These are phyloP conservation scores for Coix lacrymajobi DNA, from an alignment of 176 grass and related monocot species.

Conservation along the genomic window DNA sequence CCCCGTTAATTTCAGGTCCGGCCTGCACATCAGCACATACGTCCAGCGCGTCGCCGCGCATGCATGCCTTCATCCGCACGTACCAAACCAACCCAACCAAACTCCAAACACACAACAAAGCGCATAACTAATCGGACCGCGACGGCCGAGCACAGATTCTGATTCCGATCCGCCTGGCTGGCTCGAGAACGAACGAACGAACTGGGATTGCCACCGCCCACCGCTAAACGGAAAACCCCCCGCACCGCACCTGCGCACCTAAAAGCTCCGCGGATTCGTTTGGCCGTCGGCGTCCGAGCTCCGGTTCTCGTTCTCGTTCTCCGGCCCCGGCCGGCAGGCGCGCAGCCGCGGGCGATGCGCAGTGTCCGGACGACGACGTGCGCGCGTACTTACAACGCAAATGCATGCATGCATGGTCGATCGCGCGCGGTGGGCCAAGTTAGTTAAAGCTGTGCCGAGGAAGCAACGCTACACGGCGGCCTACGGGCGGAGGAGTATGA, in stretches of 20 bases:
- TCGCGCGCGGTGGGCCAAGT: not conserved
- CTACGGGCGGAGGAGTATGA: not conserved
- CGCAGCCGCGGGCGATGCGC: not conserved
- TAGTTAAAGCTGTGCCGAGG: constrained; percentile 27
- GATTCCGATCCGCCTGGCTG: not conserved
- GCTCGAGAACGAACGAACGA: not conserved
- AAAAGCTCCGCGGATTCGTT: constrained; percentile 12
- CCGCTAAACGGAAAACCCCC: not conserved
- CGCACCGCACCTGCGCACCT: not conserved
- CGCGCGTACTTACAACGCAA: too few species aligned
- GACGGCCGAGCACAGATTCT: not conserved
- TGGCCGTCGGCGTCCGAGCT: not conserved
- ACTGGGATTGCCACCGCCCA: not conserved
- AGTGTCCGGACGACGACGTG: not conserved
- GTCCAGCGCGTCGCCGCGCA: not conserved
- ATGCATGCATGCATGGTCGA: not conserved
- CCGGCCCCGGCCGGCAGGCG: not conserved
- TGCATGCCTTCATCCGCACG: constrained; percentile 26
- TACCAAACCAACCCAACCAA: not conserved
- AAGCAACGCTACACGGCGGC: constrained; percentile 18
- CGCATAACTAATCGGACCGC: constrained; percentile 11
- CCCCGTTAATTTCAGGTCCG: not conserved
- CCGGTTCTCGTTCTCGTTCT: not conserved
- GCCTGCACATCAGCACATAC: not conserved
- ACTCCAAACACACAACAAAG: not conserved